Evolutionary conservation across 805 yeast species (phyloP), one percentile per base, ranked within the genome.

Genomic region (Lachancea cidri): DNA sequence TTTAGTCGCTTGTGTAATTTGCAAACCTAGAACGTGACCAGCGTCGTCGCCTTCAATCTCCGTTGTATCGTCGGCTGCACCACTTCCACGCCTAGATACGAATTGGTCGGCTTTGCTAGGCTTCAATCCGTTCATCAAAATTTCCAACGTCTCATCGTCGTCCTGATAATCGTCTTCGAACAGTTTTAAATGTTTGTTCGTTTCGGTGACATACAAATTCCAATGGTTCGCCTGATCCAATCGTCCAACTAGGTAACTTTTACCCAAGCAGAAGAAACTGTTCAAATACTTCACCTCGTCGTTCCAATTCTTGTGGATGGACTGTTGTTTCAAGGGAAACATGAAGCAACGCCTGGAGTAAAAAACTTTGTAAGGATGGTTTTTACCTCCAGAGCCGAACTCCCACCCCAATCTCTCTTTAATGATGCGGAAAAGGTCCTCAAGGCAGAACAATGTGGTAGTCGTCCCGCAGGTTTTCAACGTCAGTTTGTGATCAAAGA

Each of bases 381-480:
- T 45, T 55, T 52, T 41, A 17, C 42, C 43, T 0, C 41, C 42
- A 16, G 42, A n/a, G 22, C 49, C 45, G 50, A 70, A 58, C 41
- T 68, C 39, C 77, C 78, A 65, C 45, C 58, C 57, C 33, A 76
- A 62, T 42, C 68, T 67, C 4, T 58, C 45, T 14, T 60, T 52
- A 3, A 79, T 73, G 25, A 75, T 55, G 35, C 76, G 75, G 46
- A 85, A 76, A 38, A 91, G 64, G 38, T 76, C 72, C 19, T 77
- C 78, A 19, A 91, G 64, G 50, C 96, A 91, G 17, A 79, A 75
- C 43, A 91, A 71, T 1, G 96, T 83, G 1, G 96, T 87, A 1
- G 98, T 91, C 3, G 97, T 89, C 5, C 98, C 98, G 62, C 98
- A 91, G 4, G 98, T 91, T 64, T 91, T 91, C 57, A 91, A 72